phyloP scores from a whole-genome alignment of 2,329 filamentous ascomycete genomes.

The Amesomyces nigricolor region DNA sequence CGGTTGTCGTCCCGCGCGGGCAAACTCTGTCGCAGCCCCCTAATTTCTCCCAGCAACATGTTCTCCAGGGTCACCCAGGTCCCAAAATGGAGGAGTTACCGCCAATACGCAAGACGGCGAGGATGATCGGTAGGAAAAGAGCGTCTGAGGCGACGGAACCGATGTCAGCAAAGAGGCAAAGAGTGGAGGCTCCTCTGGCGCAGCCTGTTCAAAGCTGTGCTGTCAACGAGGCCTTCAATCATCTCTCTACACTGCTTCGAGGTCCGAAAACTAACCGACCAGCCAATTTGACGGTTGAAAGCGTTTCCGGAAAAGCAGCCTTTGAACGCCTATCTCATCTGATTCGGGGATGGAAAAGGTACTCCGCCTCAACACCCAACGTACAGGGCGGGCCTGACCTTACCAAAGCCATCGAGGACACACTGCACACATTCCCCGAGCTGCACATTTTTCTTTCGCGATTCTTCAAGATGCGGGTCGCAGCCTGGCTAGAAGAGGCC shows the following conservation, averaged over 20 bases:
- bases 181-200: background rate
- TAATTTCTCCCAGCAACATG: background rate
- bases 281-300: constrained; percentile 4
- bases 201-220: background rate
- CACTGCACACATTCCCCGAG: constrained; percentile 12
- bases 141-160: background rate
- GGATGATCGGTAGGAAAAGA: constrained; percentile 17
- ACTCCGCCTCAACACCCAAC: constrained; percentile 7
- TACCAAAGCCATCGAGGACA: constrained; percentile 12
- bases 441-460: constrained; percentile 22
- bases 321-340: constrained; percentile 23
- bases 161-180: constrained; percentile 9
- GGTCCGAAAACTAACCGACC: background rate
- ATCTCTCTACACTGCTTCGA: constrained; percentile 15
- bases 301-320: constrained; percentile 16
- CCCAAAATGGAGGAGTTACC: background rate
- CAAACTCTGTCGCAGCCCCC: background rate
- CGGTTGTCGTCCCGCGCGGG: background rate
- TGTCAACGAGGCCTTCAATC: constrained; percentile 3
- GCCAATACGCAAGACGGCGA: constrained; percentile 18
- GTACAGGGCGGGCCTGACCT: constrained; percentile 13
- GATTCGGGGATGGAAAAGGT: constrained; percentile 21
- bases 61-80: background rate
- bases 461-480: constrained; percentile 23
- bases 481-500: constrained; percentile 9